phyloP scores from a whole-genome alignment of 2,329 filamentous ascomycete species.

The Diplocarpon rosae region DNA sequence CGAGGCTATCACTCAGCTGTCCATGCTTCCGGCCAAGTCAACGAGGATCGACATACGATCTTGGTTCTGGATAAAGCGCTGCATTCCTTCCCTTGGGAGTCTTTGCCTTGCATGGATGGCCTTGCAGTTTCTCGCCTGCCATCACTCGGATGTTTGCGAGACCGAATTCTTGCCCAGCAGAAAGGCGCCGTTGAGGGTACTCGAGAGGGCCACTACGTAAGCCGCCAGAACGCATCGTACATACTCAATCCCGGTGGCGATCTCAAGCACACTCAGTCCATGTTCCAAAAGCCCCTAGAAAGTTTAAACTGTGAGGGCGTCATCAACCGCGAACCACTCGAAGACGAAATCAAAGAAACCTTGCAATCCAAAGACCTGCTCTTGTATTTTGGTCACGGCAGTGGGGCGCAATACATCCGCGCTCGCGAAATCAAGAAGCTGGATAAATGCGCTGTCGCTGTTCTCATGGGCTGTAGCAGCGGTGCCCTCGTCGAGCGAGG shows the following conservation, averaged over 20 bases:
- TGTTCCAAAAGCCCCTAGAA: slow-evolving; percentile 57
- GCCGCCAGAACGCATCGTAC: slow-evolving; percentile 51
- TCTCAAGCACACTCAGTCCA: slow-evolving; percentile 65
- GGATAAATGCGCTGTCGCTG: slow-evolving; percentile 65
- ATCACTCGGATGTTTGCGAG: slow-evolving; percentile 70
- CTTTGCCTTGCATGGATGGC: slow-evolving; percentile 71
- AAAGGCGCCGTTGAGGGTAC: slow-evolving; percentile 6
- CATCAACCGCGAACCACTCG: slow-evolving; percentile 57
- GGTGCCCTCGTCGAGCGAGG: slow-evolving; percentile 71
- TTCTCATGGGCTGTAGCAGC: slow-evolving; percentile 92
- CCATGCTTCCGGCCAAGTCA: slow-evolving; percentile 26
- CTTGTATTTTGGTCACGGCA: slow-evolving; percentile 94
- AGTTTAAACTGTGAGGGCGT: slow-evolving; percentile 62
- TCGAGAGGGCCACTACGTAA: slow-evolving; percentile 43
- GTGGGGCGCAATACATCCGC: slow-evolving; percentile 87
- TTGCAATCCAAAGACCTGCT: slow-evolving; percentile 60
- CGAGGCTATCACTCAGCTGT: slow-evolving; percentile 57
- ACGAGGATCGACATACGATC: slow-evolving; percentile 58
- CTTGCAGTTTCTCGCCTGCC: slow-evolving; percentile 78
- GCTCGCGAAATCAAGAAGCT: slow-evolving; percentile 72
- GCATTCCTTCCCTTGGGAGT: slow-evolving; percentile 93
- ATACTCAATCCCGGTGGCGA: slow-evolving; percentile 87
- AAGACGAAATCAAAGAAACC: slow-evolving; percentile 62
- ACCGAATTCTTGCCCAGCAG: slow-evolving; percentile 46
- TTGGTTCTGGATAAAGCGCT: slow-evolving; percentile 85